Base-by-base conservation (phyloP, 768 basidiomycete genomes). In the Lactarius sanguifluus region DNA sequence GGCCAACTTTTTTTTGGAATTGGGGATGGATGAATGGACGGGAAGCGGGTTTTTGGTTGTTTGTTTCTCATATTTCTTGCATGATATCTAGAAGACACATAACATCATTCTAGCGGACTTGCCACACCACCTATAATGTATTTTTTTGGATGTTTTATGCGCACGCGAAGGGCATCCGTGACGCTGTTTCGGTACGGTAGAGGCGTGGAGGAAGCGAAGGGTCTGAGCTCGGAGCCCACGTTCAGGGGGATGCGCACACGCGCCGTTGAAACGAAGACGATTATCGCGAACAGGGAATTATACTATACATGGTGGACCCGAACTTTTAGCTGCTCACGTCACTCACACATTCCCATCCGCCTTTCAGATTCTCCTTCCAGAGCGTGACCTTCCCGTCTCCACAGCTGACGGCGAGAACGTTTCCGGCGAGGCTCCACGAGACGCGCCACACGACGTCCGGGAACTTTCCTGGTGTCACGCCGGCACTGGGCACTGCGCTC, bases 381-480 rank as follows among this genome's bases (percentile, higher is more conserved):
- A 98, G 80, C 9, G 92, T 94, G 25, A 99, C 96, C 78, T 97
- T 98, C 15, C 97, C 96, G 74, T 99, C 97, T 12, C 95, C 96
- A 76, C 94, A 96, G 76, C 93, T 94, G 54, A 98, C 97, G 0
- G 96, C 96, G 56, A 99, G 82, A 60, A 99, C 85, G 74, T 98
- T 98, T 20, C 96, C 96, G 1, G 96, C 93, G 30, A 98, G 83
- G 70, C 93, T 96, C 97, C 97, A 99, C 55, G 92, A 94, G 40
- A 98, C 94, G n/a, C 96, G 86, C 97, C 96, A 99, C 30, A 98
- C 95, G 5, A 95, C 94, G 75, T 98, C 96, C 2, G 94, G 92
- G 80, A 98, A 98, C 75, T 91, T 94, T 28, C 91, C 91, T 18
- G 85, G 80, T 8, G 83, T 80, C 6, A 80, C 79, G 0, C 78